Conservation (phyloP, 768 basidiomycete genomes). For the Galerina marginata region DNA sequence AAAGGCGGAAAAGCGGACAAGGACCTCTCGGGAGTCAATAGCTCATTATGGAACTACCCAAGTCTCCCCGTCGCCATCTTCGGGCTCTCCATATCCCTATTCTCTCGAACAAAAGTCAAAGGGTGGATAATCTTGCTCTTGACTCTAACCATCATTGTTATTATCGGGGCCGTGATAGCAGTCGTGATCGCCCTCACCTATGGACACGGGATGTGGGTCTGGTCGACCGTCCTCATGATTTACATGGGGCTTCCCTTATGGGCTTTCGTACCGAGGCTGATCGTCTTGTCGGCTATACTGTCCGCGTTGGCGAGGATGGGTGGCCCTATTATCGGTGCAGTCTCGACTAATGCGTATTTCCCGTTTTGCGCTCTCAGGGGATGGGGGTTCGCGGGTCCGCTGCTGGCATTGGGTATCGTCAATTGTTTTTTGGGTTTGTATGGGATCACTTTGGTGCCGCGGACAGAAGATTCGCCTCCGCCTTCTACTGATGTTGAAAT, state of each 20-base stretch:
- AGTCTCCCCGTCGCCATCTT: slow-evolving; percentile 11
- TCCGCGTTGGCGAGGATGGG: neutral
- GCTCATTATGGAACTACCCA: slow-evolving; percentile 10
- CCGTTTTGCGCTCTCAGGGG: slow-evolving; percentile 14
- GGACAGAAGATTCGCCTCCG: slow-evolving; percentile 1
- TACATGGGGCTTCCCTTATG: neutral
- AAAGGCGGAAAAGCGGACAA: neutral
- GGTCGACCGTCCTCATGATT: neutral
- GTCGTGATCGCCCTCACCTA: slow-evolving; percentile 2
- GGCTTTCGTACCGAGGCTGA: neutral
- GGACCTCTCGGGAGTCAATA: slow-evolving; percentile 7
- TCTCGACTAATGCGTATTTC: slow-evolving; percentile 5
- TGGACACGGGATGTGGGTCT: neutral
- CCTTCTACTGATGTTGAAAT: too few species aligned
- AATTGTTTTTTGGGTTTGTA: neutral
- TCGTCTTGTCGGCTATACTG: neutral
- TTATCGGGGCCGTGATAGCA: neutral
- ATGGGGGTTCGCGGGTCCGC: slow-evolving; percentile 11
- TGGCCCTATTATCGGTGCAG: neutral
- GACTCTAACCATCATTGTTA: neutral
- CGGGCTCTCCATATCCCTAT: slow-evolving; percentile 8
- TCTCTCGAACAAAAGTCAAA: slow-evolving; percentile 3
- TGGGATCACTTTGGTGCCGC: neutral
- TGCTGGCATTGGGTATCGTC: slow-evolving; percentile 6
- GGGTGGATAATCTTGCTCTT: neutral